phyloP scores from a whole-genome alignment of 768 basidiomycete genomes.

The Leccinum obscurum region DNA sequence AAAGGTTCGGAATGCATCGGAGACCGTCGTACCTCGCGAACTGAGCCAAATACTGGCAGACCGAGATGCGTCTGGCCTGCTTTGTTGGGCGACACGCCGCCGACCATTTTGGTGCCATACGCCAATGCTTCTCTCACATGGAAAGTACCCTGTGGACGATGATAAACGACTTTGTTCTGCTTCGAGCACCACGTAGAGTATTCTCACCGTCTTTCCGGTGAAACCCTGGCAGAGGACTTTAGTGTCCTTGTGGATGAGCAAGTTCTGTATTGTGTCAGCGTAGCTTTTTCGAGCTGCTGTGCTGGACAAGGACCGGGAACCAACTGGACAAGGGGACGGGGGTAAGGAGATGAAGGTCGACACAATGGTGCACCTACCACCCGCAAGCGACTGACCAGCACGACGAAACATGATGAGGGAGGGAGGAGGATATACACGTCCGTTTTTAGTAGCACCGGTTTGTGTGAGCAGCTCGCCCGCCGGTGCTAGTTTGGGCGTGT shows the following conservation, averaged over 20 bases:
- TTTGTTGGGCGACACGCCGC: slow-evolving; percentile 95
- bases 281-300: slow-evolving; percentile 76
- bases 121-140: slow-evolving; percentile 91
- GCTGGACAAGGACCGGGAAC: slow-evolving; percentile 80
- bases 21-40: slow-evolving; percentile 69
- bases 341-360: not conserved
- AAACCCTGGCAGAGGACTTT: slow-evolving; percentile 91
- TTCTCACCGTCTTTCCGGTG: slow-evolving; percentile 90
- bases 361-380: slow-evolving; percentile 41
- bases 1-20: slow-evolving; percentile 1
- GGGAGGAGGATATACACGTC: slow-evolving; percentile 7
- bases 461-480: slow-evolving; percentile 21
- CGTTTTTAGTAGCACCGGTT: slow-evolving; percentile 9
- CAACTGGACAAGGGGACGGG: slow-evolving; percentile 38
- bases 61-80: slow-evolving; percentile 95
- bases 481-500: slow-evolving; percentile 27
- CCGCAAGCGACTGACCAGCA: slow-evolving; percentile 55
- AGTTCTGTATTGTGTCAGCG: slow-evolving; percentile 87
- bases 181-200: not conserved
- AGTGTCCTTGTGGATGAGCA: slow-evolving; percentile 92
- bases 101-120: slow-evolving; percentile 97
- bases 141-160: slow-evolving; percentile 79
- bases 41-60: slow-evolving; percentile 89
- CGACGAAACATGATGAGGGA: slow-evolving; percentile 53
- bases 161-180: not conserved